Evolutionary conservation across 306 rosid species (phyloP), one percentile per base, ranked within the genome.

Genomic region (Cicer judaicum): DNA sequence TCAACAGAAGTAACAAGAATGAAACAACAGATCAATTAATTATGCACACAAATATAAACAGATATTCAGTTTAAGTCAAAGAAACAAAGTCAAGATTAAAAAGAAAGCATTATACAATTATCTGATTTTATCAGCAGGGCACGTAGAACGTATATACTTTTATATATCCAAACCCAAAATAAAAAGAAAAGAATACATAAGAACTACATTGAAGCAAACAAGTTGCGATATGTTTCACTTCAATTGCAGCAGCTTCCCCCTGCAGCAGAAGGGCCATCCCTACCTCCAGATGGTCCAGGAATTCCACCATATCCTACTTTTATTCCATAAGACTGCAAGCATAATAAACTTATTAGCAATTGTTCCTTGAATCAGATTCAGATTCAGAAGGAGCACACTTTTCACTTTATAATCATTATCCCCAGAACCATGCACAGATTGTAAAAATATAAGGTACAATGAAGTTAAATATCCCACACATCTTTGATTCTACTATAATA

Each of bases 251-350:
- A 95, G 73, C 90, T 86, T 72, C 98, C 98, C 36, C 78, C 89
- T 21, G 92, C 79, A 19, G 99, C 77, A 76, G 97, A 84, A 21
- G 96, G 83, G 48, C 97, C 99, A 80, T 95, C 94, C 82, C 99
- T 88, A 80, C 97, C 96, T 36, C 96, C 97, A 44, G 98, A 85
- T 60, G 99, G 96, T 83, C 99, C 99, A 4, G 99, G 96, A 68
- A 95, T 81, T 72, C 99, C 99, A 44, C 98, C 99, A 68, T 92
- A 95, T 70, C 99, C 99, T 13, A 95, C 96, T 84, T 95, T 95
- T 77, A 95, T 95, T 78, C 99, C 99, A 74, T 95, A 89, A 54
- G 99, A 92, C 99, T 95, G 93, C 87, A 80, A 80, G 70, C 69
- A 68, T 24, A 75, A 5, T 72, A 73, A 65, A 60, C 1, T 68